phyloP scores from a whole-genome alignment of 2,329 filamentous ascomycete species.

The Neofusicoccum ribis region DNA sequence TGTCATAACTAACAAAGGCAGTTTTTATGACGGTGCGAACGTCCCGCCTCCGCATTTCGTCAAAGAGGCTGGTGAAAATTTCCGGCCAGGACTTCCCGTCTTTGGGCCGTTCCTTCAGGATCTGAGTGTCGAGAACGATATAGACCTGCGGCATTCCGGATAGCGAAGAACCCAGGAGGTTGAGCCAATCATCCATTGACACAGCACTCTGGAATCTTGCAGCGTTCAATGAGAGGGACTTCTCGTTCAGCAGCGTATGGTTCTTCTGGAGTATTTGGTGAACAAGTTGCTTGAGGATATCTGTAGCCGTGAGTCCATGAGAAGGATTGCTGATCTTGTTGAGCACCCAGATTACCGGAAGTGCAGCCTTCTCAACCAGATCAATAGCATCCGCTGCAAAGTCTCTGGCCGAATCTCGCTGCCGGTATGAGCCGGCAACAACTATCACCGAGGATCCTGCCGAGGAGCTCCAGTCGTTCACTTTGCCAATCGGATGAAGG shows the following conservation, averaged over 20 bases:
- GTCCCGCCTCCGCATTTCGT: not conserved
- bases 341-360: constrained; percentile 10
- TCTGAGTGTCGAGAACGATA: constrained; percentile 10
- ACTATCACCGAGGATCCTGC: not conserved
- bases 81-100: not conserved
- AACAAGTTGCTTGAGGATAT: constrained; percentile 1
- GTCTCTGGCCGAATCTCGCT: not conserved
- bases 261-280: constrained; percentile 15
- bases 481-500: too few relatives aligned
- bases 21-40: not conserved
- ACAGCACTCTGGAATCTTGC: constrained; percentile 12
- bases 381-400: not conserved
- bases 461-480: too few relatives aligned
- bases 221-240: not conserved
- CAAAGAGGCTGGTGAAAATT: not conserved
- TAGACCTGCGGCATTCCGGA: not conserved
- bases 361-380: not conserved
- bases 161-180: constrained; percentile 2
- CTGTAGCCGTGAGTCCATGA: not conserved
- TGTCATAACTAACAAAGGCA: not conserved
- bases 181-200: constrained; percentile 6
- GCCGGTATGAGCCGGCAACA: not conserved
- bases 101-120: not conserved
- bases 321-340: not conserved
- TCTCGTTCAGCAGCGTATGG: constrained; percentile 11